Conservation (phyloP, 2,329 filamentous ascomycete genomes). For the Ascomycota sp. region DNA sequence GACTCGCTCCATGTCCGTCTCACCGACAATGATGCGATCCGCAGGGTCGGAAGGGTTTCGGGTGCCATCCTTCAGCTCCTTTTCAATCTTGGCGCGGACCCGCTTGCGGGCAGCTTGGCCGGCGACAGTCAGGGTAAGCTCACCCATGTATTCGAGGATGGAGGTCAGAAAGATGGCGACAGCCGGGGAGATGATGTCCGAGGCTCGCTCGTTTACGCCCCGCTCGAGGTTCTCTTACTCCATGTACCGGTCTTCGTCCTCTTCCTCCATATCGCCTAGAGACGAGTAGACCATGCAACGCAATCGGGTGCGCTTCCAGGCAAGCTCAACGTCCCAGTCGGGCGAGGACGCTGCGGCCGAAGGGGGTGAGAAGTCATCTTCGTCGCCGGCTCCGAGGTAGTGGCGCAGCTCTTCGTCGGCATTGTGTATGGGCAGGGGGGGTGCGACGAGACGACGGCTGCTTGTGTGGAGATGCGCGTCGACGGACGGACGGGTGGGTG, state of each 20-base stretch:
- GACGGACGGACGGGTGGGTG: conserved; percentile 52
- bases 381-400: conserved; percentile 60
- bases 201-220: conserved; percentile 32
- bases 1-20: conserved; percentile 80
- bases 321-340: conserved; percentile 75
- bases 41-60: conserved; percentile 26
- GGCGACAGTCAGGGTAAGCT: conserved; percentile 73
- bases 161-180: conserved; percentile 93
- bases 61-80: conserved; percentile 32
- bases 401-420: conserved; percentile 77
- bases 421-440: conserved; percentile 55
- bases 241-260: conserved; percentile 82
- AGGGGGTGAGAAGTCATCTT: conserved; percentile 47
- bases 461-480: no score
- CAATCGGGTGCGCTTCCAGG: conserved; percentile 83
- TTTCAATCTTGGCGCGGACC: conserved; percentile 35
- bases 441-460: no score
- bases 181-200: conserved; percentile 63
- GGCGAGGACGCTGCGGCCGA: conserved; percentile 23
- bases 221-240: conserved; percentile 55
- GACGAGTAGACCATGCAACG: conserved; percentile 98
- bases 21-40: conserved; percentile 64
- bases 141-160: conserved; percentile 81
- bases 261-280: conserved; percentile 89
- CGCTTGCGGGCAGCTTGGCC: conserved; percentile 66